Base-by-base conservation (phyloP, 176 grass and related monocot genomes). In the Triticum turgidum region DNA sequence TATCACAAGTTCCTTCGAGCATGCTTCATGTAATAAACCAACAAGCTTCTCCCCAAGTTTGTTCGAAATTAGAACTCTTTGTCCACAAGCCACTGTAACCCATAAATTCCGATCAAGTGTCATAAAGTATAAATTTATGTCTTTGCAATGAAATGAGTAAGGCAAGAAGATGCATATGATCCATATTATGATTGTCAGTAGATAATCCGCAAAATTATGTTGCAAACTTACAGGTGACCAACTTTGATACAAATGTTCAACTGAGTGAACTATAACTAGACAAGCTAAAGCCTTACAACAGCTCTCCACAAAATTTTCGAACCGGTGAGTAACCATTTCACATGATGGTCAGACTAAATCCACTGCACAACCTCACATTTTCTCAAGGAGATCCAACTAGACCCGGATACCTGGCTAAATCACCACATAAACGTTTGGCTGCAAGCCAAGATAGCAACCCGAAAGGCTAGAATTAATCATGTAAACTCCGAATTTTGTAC, bases 1-100 rank as follows among this genome's bases (percentile, higher is more conserved):
- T 45, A 95, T 92, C 69, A 95, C 90, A 83, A 98, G 90, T 80
- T 98, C 89, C 65, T 92, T 87, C 1, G 88, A 96, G 58, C 47
- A 75, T 85, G 87, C 80, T 79, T 94, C 85, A 86, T 98, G 91
- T 11, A 98, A 89, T 67, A 98, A 18, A 30, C 93, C 96, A 20
- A 88, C 90, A 85, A 98, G 90, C 51, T 89, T 94, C 81, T 94
- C 96, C 47, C 86, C 96, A 65, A 85, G 66, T 18, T 86, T 86
- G 49, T 98, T 98, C 80, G 30, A 64, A 83, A 96, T 89, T n/a
- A 86, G 0, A 85, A 92, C 41, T 84, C 30, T 94, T 78, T 85
- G 82, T 86, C 51, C 69, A 11, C 20, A 86, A 84, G 45, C 11
- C 73, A 61, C 84, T 93, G 86, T 54, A 70, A 45, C 12, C 21